Evolutionary conservation across 768 basidiomycete species (phyloP).

Genomic region (Multifurca ochricompacta): DNA sequence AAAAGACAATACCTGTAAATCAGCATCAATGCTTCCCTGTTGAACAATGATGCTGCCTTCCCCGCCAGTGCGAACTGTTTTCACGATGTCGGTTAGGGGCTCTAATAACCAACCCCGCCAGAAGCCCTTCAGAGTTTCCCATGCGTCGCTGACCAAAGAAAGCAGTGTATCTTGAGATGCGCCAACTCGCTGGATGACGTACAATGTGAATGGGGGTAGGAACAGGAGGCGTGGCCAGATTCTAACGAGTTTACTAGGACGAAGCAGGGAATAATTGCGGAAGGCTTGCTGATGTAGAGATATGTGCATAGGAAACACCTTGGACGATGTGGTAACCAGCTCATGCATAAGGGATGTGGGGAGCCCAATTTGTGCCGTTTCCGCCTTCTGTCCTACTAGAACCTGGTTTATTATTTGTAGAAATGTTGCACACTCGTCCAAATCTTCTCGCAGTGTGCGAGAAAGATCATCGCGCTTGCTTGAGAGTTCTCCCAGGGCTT

Average conservation of each 20-base stretch:
- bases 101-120: constrained; percentile 79
- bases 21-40: constrained; percentile 75
- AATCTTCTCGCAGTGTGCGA: constrained; percentile 24
- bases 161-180: constrained; percentile 50
- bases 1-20: constrained; percentile 56
- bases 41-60: constrained; percentile 70
- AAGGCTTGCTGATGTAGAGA: constrained; percentile 22
- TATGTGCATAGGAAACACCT: constrained; percentile 18
- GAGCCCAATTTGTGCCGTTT: constrained; percentile 1
- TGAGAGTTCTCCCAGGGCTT: constrained; percentile 56
- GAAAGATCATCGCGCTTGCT: constrained; percentile 43
- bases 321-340: constrained; percentile 5
- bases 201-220: constrained; percentile 58
- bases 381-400: constrained; percentile 6
- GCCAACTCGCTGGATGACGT: constrained; percentile 44
- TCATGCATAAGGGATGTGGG: not conserved
- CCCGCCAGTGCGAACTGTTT: constrained; percentile 76
- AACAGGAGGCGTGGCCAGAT: constrained; percentile 80
- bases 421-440: constrained; percentile 13
- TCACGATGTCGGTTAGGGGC: constrained; percentile 72
- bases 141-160: constrained; percentile 49
- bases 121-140: constrained; percentile 65
- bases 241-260: constrained; percentile 61
- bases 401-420: constrained; percentile 11
- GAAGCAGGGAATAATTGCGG: constrained; percentile 37